Conservation (phyloP, 768 basidiomycete species). For the Suillus weaverae region DNA sequence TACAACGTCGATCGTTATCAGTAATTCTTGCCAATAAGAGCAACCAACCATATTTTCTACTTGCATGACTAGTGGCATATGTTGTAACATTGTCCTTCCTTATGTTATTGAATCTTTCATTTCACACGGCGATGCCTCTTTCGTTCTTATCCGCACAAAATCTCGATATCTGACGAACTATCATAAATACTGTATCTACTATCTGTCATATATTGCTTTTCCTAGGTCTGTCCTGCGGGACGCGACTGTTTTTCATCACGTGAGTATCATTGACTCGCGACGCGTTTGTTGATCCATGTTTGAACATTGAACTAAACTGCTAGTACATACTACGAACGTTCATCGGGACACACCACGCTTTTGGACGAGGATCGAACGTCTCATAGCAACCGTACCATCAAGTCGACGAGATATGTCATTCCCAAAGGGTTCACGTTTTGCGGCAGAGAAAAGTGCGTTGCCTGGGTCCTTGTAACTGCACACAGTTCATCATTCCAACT, state of each 20-base stretch:
- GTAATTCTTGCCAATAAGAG: conserved; percentile 7
- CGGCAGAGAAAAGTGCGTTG: conserved; percentile 38
- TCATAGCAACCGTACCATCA: neutral
- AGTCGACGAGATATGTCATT: conserved; percentile 36
- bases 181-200: neutral
- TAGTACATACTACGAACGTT: neutral
- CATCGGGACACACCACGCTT: neutral
- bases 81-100: neutral
- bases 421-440: conserved; percentile 48
- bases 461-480: neutral
- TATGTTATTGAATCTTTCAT: neutral
- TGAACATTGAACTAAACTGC: conserved; percentile 1
- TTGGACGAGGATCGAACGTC: neutral
- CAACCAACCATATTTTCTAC: conserved; percentile 2
- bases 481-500: neutral
- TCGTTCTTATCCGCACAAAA: neutral
- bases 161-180: neutral
- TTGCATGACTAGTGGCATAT: neutral
- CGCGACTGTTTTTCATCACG: conserved; percentile 27
- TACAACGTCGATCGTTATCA: neutral
- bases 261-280: conserved; percentile 16
- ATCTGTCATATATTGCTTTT: neutral
- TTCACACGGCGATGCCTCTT: neutral
- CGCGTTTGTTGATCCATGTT: conserved; percentile 23
- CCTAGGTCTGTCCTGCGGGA: neutral